Base-by-base conservation (phyloP, 1,139 yeast genomes). In the Kodamaea suecica region DNA sequence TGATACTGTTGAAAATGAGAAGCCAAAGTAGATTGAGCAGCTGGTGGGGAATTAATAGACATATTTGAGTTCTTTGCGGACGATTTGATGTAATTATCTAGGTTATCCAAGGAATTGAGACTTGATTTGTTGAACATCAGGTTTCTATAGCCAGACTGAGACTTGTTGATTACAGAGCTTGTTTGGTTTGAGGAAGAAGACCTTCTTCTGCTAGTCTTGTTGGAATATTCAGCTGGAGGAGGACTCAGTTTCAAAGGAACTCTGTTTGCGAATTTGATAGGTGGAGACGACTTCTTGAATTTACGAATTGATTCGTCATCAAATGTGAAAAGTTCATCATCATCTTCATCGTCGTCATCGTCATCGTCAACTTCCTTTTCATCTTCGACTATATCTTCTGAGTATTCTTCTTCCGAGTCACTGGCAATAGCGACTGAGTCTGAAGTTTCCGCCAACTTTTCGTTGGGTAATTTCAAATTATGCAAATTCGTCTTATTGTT, bases 401-500 rank as follows among this genome's bases (percentile, higher is more conserved):
- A 39, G 27, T 40, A 42, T 3, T 49, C 78, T 34, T 68, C 80
- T 35, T 71, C 78, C 12, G 67, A 63, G 50, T 68, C 74, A 32
- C 63, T 62, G 25, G 61, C 65, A 29, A 66, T 59, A n/a, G 70
- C 70, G 34, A 53, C 53, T 17, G 36, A 34, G 15, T 32, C 33
- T 12, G 26, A 23, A 12, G 6, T 23, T n/a, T 14, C 9, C 23
- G 27, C 34, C 26, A 35, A 23, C 27, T 30, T 45, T 41, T 67
- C 74, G 34, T 47, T 51, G 37, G 81, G 81, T 5, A 76, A 51
- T 39, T 60, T 66, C 17, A 70, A 47, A 44, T 64, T 66, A 51
- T 75, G 80, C 29, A 69, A 54, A 44, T 73, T 76, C 17, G 65
- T 57, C 30, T 55, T 56, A 23, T 65, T 57, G 45, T 65, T 70